Conservation (phyloP, 2,329 filamentous ascomycete genomes). For the Talaromyces verruculosus region DNA sequence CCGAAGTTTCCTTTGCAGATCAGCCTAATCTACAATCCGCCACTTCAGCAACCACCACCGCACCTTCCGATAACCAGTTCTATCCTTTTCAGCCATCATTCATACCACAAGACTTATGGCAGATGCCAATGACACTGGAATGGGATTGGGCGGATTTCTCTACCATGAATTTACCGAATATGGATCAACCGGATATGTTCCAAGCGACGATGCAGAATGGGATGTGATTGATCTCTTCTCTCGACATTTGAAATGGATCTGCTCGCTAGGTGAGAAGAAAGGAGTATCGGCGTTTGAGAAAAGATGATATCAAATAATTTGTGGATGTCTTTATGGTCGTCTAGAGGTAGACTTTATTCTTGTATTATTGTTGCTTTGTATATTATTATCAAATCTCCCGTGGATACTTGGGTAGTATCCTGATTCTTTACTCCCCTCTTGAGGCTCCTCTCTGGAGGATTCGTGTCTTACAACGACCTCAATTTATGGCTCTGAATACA, state of each 20-base stretch:
- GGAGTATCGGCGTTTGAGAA: conserved; percentile 25
- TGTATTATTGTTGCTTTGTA: conserved; percentile 12
- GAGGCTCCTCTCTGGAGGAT: not conserved
- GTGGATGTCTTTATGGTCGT: not conserved
- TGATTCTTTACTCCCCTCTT: not conserved
- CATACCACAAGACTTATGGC: conserved; percentile 89
- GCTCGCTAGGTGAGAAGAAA: conserved; percentile 8
- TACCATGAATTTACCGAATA: conserved; percentile 35
- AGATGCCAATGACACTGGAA: conserved; percentile 92
- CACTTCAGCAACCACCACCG: conserved; percentile 27
- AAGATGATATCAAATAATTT: not conserved
- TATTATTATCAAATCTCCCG: not conserved
- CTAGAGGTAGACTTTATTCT: not conserved
- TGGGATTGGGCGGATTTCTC: conserved; percentile 70
- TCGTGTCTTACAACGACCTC: not conserved
- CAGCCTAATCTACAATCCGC: conserved; percentile 32
- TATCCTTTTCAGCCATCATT: conserved; percentile 67
- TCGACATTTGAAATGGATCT: not conserved
- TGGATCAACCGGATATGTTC: conserved; percentile 30
- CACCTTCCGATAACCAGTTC: conserved; percentile 10
- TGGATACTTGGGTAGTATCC: not conserved
- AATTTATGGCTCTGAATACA: not conserved
- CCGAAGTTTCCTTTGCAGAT: conserved; percentile 32
- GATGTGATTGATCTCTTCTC: conserved; percentile 23
- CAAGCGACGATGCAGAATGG: conserved; percentile 28